phyloP scores from a whole-genome alignment of 305 asterid species.

The Nicotiana rustica region DNA sequence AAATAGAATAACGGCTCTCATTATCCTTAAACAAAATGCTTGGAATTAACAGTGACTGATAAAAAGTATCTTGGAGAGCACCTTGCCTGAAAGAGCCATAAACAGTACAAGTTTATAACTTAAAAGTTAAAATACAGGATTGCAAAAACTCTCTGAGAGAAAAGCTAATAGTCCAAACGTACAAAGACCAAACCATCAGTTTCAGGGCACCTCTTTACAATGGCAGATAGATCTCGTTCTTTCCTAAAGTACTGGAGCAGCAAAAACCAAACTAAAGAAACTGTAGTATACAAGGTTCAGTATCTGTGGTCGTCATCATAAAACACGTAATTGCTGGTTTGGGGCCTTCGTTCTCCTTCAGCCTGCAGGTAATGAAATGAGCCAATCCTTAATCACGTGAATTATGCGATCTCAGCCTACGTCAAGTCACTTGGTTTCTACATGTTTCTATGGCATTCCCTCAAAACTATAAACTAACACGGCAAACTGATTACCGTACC shows the following conservation, averaged over 20 bases:
- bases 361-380: conserved; percentile 53
- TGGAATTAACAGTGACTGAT: neutral
- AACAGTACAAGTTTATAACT: neutral
- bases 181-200: conserved; percentile 4
- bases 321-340: conserved; percentile 49
- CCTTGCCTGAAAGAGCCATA: neutral
- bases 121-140: neutral
- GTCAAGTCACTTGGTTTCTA: neutral
- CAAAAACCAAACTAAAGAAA: neutral
- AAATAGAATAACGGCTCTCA: neutral
- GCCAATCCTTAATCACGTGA: neutral
- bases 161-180: neutral
- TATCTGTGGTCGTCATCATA: conserved; percentile 67
- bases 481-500: conserved; percentile 49
- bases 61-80: neutral
- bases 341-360: conserved; percentile 54
- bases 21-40: neutral
- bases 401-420: neutral
- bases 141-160: neutral
- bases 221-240: conserved; percentile 24
- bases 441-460: neutral
- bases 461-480: neutral
- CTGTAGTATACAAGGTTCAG: conserved; percentile 42
- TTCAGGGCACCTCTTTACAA: conserved; percentile 37
- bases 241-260: conserved; percentile 2